Percentiles rank a stretch among this genome's conserved stretches.
Conservation (phyloP, 192 early-diverging fungal genomes). For the Backusella circina region DNA sequence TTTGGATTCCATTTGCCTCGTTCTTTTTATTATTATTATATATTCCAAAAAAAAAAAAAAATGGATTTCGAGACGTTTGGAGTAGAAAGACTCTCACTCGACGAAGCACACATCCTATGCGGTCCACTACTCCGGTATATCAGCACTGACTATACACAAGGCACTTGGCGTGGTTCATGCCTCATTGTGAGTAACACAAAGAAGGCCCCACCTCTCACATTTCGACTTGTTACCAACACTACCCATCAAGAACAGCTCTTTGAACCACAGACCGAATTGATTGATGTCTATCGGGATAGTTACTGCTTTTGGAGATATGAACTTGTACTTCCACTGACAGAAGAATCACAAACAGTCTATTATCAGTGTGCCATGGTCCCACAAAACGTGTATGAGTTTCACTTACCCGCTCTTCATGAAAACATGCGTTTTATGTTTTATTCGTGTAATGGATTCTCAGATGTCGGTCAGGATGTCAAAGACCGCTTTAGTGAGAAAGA, state of each 20-base stretch:
- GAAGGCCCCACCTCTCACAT: conserved; percentile 17
- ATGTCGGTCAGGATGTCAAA: conserved; percentile 15
- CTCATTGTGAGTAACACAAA: conserved; percentile 38
- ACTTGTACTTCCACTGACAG: conserved; percentile 46
- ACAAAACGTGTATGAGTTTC: conserved; percentile 27
- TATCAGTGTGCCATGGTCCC: conserved; percentile 21
- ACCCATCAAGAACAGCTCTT: not conserved
- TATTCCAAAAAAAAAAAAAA: not conserved
- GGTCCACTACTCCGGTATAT: conserved; percentile 46
- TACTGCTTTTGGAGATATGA: conserved; percentile 63
- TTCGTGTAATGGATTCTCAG: conserved; percentile 67
- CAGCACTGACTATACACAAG: conserved; percentile 32
- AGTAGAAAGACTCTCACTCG: not conserved
- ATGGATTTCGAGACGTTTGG: not conserved
- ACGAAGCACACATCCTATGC: conserved; percentile 21
- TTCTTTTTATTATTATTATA: not conserved
- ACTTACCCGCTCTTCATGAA: conserved; percentile 37
- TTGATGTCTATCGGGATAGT: conserved; percentile 52
- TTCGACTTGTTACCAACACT: conserved; percentile 8
- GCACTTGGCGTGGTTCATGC: conserved; percentile 42
- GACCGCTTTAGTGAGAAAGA: conserved; percentile 28
- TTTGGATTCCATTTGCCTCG: not conserved
- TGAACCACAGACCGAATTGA: conserved; percentile 13
- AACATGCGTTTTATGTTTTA: conserved; percentile 64
- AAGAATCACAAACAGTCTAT: conserved; percentile 39